phyloP scores from a whole-genome alignment of 2,329 filamentous ascomycete species.

The Ampelomyces quisqualis region DNA sequence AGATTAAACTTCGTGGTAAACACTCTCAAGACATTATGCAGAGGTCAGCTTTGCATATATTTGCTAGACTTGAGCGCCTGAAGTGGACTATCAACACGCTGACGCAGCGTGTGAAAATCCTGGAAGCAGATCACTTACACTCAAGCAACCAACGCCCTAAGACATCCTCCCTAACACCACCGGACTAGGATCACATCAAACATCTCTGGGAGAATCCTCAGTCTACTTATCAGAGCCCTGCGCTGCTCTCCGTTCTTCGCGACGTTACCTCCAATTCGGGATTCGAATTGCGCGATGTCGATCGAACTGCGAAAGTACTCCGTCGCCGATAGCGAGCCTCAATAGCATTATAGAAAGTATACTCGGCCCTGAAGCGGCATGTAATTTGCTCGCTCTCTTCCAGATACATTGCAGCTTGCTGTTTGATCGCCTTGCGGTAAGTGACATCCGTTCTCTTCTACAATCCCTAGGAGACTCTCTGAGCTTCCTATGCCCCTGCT shows the following conservation, averaged over 20 bases:
- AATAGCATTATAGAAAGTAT: constrained; percentile 30
- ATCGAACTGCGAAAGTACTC: constrained; percentile 11
- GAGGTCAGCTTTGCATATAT: neutral
- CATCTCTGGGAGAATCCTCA: neutral
- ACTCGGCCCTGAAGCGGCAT: constrained; percentile 20
- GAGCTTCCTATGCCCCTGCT: too few relatives aligned
- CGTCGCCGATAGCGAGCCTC: constrained; percentile 5
- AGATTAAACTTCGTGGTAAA: constrained; percentile 11
- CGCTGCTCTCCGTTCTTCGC: constrained; percentile 21
- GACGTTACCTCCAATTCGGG: constrained; percentile 19
- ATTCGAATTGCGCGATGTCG: constrained; percentile 8
- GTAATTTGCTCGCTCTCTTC: constrained; percentile 35
- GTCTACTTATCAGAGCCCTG: constrained; percentile 6
- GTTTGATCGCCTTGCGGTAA: constrained; percentile 45
- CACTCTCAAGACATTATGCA: neutral
- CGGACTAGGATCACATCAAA: neutral
- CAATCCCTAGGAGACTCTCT: neutral
- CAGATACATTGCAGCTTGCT: constrained; percentile 45
- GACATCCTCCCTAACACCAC: neutral
- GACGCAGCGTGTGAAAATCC: constrained; percentile 13
- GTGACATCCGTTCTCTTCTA: neutral
- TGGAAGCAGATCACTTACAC: constrained; percentile 9
- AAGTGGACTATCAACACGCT: constrained; percentile 14
- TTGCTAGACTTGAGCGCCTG: constrained; percentile 11
- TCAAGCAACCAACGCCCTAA: neutral